Conservation (phyloP, 805 yeast species). For the Candida ipomoeae region DNA sequence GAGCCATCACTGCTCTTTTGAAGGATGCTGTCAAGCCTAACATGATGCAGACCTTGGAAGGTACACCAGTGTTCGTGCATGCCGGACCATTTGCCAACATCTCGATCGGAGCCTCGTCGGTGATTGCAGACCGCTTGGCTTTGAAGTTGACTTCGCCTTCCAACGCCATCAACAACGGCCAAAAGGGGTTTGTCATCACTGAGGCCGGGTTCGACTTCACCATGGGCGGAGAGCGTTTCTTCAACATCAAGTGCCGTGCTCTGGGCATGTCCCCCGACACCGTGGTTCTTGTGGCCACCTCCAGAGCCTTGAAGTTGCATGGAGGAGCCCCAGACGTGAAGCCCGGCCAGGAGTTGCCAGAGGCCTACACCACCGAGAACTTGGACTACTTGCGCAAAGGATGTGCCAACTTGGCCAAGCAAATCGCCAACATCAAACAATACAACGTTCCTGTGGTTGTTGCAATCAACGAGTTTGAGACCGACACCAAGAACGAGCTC, state of each 20-base stretch:
- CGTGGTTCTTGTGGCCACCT: conserved; percentile 92
- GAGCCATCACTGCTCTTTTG: conserved; percentile 90
- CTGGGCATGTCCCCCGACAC: conserved; percentile 86
- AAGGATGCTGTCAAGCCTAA: conserved; percentile 97
- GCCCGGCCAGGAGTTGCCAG: conserved; percentile 86
- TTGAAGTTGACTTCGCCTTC: conserved; percentile 68
- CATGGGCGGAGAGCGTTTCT: conserved; percentile 98
- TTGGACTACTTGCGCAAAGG: conserved; percentile 74
- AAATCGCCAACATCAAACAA: conserved; percentile 76
- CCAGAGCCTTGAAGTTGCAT: conserved; percentile 92
- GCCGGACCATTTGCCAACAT: conserved; percentile 99
- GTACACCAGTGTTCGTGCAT: conserved; percentile 95
- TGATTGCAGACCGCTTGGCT: conserved; percentile 89
- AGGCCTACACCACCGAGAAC: conserved; percentile 76
- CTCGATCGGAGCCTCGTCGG: conserved; percentile 94
- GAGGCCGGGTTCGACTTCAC: conserved; percentile 99
- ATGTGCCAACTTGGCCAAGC: conserved; percentile 84
- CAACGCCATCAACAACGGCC: conserved; percentile 42
- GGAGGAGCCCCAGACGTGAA: conserved; percentile 98
- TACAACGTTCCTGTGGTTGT: conserved; percentile 92
- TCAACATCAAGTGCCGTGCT: conserved; percentile 92
- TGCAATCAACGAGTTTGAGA: conserved; percentile 83
- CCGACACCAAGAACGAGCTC: conserved; percentile 79
- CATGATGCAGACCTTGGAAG: conserved; percentile 95
- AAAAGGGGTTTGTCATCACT: conserved; percentile 83